Percentiles rank a stretch among this genome's conserved stretches.
phyloP scores from a whole-genome alignment of 2,329 filamentous ascomycete species.

The Thielaviopsis populi region DNA sequence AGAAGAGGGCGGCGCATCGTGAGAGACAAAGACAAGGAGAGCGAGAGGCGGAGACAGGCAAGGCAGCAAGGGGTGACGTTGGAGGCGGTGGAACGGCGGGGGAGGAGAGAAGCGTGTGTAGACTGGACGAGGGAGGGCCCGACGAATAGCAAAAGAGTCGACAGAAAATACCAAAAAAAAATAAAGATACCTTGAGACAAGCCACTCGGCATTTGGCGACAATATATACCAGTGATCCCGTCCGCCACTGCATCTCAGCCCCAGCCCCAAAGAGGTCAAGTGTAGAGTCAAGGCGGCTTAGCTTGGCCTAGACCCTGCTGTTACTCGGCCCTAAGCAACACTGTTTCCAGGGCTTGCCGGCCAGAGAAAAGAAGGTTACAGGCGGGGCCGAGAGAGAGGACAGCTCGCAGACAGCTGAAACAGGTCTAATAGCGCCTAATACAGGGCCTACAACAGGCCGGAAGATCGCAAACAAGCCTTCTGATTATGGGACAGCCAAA shows the following conservation, averaged over 20 bases:
- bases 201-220: too few relatives aligned
- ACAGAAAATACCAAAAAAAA: neutral
- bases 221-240: too few relatives aligned
- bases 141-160: neutral
- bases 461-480: too few relatives aligned
- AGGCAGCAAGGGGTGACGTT: neutral
- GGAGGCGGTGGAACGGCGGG: neutral
- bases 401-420: too few relatives aligned
- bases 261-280: neutral
- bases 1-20: slow-evolving; percentile 15
- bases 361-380: neutral
- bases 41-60: neutral
- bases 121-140: neutral
- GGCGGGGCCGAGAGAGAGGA: neutral
- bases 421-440: too few relatives aligned
- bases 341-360: neutral
- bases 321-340: neutral
- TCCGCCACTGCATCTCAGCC: neutral
- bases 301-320: neutral
- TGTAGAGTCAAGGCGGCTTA: neutral
- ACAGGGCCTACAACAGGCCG: too few relatives aligned
- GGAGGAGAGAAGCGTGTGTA: neutral
- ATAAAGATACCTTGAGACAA: neutral
- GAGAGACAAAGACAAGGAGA: neutral
- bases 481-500: neutral